A percentile compares a stretch with the other conserved stretches of the same genome.
Evolutionary conservation across 2,329 filamentous ascomycete species (phyloP).

Genomic region (Chalaropsis thielavioides): DNA sequence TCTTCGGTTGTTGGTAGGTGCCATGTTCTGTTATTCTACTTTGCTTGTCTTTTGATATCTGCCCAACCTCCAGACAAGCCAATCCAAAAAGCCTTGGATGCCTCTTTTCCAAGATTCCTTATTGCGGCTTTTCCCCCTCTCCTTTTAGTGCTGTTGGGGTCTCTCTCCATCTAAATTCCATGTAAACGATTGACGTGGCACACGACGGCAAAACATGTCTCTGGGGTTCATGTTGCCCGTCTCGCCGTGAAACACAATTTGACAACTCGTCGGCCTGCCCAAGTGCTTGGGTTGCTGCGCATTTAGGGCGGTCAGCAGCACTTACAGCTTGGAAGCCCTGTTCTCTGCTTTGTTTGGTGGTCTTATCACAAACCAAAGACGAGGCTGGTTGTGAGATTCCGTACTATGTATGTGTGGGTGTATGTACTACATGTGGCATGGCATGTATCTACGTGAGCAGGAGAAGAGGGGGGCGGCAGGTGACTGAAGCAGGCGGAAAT

Average conservation of each 20-base stretch:
- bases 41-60: not conserved
- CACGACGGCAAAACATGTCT: not conserved
- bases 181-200: too few relatives aligned
- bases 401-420: not conserved
- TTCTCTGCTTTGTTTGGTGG: not conserved
- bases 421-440: not conserved
- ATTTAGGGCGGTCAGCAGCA: not conserved
- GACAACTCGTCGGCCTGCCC: not conserved
- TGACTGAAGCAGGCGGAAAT: not conserved
- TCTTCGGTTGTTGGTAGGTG: not conserved
- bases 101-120: not conserved
- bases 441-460: not conserved
- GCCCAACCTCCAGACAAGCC: slow-evolving; percentile 1
- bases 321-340: not conserved
- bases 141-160: too few relatives aligned
- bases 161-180: too few relatives aligned
- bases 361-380: not conserved
- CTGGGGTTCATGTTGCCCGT: not conserved
- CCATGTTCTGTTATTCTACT: not conserved
- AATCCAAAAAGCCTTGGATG: not conserved
- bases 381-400: not conserved
- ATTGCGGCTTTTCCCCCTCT: not conserved
- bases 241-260: not conserved
- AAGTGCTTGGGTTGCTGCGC: not conserved
- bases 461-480: not conserved